Evolutionary conservation across 768 basidiomycete genomes (phyloP).

Genomic region (Cyclocybe aegerita): DNA sequence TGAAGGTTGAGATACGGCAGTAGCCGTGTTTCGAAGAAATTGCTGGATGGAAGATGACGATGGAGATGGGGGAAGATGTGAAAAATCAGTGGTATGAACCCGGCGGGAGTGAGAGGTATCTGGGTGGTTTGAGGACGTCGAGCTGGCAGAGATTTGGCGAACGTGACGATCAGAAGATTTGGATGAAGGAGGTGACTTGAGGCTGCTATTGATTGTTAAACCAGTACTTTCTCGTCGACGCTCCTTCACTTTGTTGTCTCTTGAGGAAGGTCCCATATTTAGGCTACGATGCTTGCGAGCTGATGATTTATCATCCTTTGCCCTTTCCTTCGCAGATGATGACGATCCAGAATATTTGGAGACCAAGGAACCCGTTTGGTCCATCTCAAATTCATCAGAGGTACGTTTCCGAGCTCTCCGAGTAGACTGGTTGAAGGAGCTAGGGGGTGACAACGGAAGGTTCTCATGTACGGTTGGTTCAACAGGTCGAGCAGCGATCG

Average conservation of each 20-base stretch:
- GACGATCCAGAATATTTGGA: constrained; percentile 43
- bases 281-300: constrained; percentile 74
- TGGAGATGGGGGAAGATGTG: constrained; percentile 88
- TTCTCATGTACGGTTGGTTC: constrained; percentile 25
- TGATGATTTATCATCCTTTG: constrained; percentile 50
- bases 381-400: constrained; percentile 82
- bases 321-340: constrained; percentile 39
- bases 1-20: constrained; percentile 37
- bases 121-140: constrained; percentile 59
- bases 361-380: constrained; percentile 61
- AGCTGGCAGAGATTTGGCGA: constrained; percentile 68
- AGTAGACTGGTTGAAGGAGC: constrained; percentile 52
- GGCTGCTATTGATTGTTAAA: constrained; percentile 37
- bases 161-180: constrained; percentile 49
- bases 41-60: constrained; percentile 89
- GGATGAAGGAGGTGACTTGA: constrained; percentile 29
- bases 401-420: constrained; percentile 72
- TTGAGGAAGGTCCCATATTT: constrained; percentile 43
- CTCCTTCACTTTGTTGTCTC: constrained; percentile 51
- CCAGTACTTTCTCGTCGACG: constrained; percentile 54
- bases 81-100: constrained; percentile 74
- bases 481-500: constrained; percentile 30
- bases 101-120: constrained; percentile 56
- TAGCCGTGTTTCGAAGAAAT: constrained; percentile 61
- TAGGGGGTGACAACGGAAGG: constrained; percentile 55